Conservation (phyloP, 2,329 filamentous ascomycete genomes). For the Tetracladium maxilliforme region DNA sequence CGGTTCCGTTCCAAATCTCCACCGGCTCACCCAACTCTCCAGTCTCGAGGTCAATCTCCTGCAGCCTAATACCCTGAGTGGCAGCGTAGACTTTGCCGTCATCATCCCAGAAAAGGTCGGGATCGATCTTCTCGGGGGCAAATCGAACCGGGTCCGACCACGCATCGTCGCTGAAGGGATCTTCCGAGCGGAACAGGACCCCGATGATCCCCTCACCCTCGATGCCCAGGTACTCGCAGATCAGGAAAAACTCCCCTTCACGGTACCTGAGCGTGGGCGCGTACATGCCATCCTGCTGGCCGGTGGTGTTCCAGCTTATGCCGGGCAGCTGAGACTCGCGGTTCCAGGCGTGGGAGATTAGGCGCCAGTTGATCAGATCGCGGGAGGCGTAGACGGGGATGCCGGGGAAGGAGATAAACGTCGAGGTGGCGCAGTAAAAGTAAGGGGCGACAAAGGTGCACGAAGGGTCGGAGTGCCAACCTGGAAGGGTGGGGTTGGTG, state of each 20-base stretch:
- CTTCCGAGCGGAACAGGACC: conserved; percentile 22
- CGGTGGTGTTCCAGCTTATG: conserved; percentile 12
- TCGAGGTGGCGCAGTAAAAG: conserved; percentile 35
- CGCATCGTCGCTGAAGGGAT: conserved; percentile 19
- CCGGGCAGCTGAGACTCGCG: conserved; percentile 22
- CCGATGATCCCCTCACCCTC: conserved; percentile 10
- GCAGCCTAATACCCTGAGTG: conserved; percentile 14
- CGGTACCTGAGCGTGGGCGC: conserved; percentile 29
- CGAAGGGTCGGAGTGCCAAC: conserved; percentile 32
- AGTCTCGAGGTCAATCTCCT: conserved; percentile 8
- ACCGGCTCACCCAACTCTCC: conserved; percentile 8
- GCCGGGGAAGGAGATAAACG: conserved; percentile 35
- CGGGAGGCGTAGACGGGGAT: conserved; percentile 35
- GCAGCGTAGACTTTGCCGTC: conserved; percentile 20
- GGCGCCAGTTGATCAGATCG: conserved; percentile 33
- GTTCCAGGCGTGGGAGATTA: conserved; percentile 21
- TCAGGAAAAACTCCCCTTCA: conserved; percentile 25
- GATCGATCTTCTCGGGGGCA: conserved; percentile 25
- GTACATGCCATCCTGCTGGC: conserved; percentile 23
- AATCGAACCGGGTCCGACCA: conserved; percentile 27
- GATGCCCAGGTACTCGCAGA: conserved; percentile 8
- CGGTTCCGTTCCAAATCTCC: conserved; percentile 16
- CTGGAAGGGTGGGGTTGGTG: conserved; percentile 31
- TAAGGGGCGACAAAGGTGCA: conserved; percentile 25
- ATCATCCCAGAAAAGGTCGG: conserved; percentile 30